Evolutionary conservation across 176 grass and related monocot genomes (phyloP), one percentile per base, ranked within the genome.

Genomic region (Avena atlantica): DNA sequence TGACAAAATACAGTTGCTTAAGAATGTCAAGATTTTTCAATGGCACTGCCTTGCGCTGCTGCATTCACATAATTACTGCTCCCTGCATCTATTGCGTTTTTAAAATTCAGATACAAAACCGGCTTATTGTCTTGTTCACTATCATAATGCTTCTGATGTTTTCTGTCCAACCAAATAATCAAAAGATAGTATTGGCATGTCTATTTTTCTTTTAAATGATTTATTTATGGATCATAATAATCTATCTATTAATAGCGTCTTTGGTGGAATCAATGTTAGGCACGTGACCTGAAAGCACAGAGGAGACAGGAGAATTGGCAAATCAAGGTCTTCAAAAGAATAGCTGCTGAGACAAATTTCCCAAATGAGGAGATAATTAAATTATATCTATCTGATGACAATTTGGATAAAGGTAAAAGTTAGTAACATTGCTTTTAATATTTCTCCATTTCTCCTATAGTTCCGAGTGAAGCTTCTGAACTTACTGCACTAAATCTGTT

Each of bases 281-380:
- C 73, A 37, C 89, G 56, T 12, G 74, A 90, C 47, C 48, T 87
- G 56, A 99, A 96, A 89, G 92, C 87, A 47, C 89, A 92, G 78
- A 91, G 59, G 52, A 90, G 23, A 70, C 85, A 83, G 83, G 94
- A 96, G 92, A 99, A 87, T 78, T 99, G 94, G 97, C 82, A 91
- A 89, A 91, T 92, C 50, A 96, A 94, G 85, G 78, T 94, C 53
- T 96, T 83, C 87, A 91, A 91, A 87, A 94, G 86, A 84, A 91
- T 99, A 85, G 85, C 94, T 70, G 87, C 87, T 57, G 85, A 90
- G 92, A 80, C 88, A 64, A 96, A 92, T 44, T 99, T 96, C 86
- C 97, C 94, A 36, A 99, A 99, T 70, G 85, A 86, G 84, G 92
- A 96, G 59, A 96, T 96, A 76, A 99, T 96, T 87, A 84, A 80